Base-by-base conservation (phyloP, 441 rosid species). In the Adansonia rubrostipa region DNA sequence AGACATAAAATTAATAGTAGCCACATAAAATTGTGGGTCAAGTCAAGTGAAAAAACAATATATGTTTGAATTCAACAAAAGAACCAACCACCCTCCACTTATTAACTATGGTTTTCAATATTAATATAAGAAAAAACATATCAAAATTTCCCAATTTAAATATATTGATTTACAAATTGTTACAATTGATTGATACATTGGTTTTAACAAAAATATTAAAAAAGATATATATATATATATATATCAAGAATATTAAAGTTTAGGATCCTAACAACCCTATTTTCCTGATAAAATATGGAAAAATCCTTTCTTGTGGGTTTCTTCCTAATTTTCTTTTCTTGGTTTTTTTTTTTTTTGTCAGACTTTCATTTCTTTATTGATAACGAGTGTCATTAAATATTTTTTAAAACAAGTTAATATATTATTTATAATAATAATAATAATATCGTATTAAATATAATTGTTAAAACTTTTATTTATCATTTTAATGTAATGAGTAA, bases 301-400 rank as follows among this genome's bases (percentile, higher is more conserved):
- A 58, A 58, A 58, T 58, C 33, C 63, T 19, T 58, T 58, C 33
- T 20, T 19, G 63, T 58, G 63, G 63, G 63, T 58, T 58, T 58
- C 28, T 20, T 20, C 33, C 20, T 15, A 15, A 4, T 53, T 53
- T 15, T 53, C 58, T 14, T 51, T 14, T 14, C 57, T 51, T 11
- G 13, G 6, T 0, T 15, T 53, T 15, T 15, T 53, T 15, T 53
- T 15, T 15, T 53, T 14, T 14, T 3, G 14, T 14, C 4, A 24
- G 28, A 24, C 28, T 24, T 24, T 24, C 28, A 24, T 24, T 24
- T 24, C 28, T 24, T 24, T 24, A 24, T 24, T 24, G 28, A 24
- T 24, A 24, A 24, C 28, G 28, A 24, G 28, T 24, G 28, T 24
- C 28, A 24, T 24, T 24, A 24, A 24, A 24, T 24, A 24, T 24